phyloP scores from a whole-genome alignment of 2,329 filamentous ascomycete genomes.

The Phialocephala sp. region DNA sequence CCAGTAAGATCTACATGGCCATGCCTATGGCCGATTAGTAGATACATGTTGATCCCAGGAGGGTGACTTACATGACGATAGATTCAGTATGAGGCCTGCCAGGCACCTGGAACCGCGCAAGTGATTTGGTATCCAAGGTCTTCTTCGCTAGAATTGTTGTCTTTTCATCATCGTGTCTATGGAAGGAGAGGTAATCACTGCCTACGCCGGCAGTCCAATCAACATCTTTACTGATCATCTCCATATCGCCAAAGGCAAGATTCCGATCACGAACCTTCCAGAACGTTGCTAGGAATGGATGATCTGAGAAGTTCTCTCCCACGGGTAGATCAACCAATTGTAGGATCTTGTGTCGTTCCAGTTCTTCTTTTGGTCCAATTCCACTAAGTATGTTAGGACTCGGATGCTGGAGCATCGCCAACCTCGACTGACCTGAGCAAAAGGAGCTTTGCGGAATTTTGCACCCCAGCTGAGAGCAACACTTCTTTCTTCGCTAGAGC shows the following conservation, averaged over 20 bases:
- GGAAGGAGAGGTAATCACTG: conserved; percentile 18
- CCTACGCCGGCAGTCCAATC: conserved; percentile 23
- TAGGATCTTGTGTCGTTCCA: conserved; percentile 39
- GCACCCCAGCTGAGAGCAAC: conserved; percentile 53
- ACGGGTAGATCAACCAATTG: conserved; percentile 22
- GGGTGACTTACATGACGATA: conserved; percentile 14
- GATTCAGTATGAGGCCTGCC: conserved; percentile 15
- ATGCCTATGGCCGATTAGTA: conserved; percentile 1
- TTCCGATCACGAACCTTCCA: conserved; percentile 27
- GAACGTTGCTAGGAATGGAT: conserved; percentile 19
- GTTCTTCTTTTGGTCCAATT: conserved; percentile 52
- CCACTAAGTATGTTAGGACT: conserved; percentile 42
- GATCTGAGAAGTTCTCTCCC: conserved; percentile 27
- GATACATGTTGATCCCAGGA: not conserved
- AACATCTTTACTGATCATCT: conserved; percentile 13
- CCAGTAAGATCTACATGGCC: conserved; percentile 15
- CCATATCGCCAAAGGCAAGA: conserved; percentile 19
- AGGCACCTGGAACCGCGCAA: conserved; percentile 3
- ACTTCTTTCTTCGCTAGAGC: conserved; percentile 46
- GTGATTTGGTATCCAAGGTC: not conserved
- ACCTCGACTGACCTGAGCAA: conserved; percentile 43
- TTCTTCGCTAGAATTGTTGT: conserved; percentile 6
- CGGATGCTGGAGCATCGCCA: not conserved
- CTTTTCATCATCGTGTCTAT: conserved; percentile 15
- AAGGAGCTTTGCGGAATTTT: conserved; percentile 56